Conservation (phyloP, 306 rosid species). For the Acacia confusa region DNA sequence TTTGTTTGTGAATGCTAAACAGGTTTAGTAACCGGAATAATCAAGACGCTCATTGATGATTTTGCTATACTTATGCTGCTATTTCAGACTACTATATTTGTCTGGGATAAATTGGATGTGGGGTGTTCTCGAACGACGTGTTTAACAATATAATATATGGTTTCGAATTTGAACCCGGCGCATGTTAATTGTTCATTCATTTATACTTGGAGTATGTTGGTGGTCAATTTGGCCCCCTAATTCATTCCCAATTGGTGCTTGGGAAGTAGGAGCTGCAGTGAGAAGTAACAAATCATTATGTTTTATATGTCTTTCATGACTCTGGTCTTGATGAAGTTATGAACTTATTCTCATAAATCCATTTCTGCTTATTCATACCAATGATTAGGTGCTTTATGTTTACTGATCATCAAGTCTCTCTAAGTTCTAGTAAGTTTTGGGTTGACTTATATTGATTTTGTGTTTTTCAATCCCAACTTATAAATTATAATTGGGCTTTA, state of each 20-base stretch:
- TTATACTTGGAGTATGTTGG: neutral
- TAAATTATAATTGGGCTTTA: neutral
- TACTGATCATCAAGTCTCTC: no score
- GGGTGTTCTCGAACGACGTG: no score
- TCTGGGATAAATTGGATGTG: no score
- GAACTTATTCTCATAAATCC: neutral
- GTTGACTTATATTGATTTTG: neutral
- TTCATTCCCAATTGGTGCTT: neutral
- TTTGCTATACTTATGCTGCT: neutral
- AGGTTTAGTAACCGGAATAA: neutral
- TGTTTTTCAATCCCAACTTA: neutral
- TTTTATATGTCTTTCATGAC: neutral
- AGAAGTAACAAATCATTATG: neutral
- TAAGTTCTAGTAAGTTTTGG: no score
- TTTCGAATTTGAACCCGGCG: neutral
- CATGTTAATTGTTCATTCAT: neutral
- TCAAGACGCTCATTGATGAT: neutral
- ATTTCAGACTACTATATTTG: no score
- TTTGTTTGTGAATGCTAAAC: conserved; percentile 2
- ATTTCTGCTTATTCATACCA: no score
- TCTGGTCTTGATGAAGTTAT: neutral
- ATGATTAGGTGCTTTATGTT: no score
- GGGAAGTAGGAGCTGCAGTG: neutral
- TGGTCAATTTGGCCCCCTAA: neutral
- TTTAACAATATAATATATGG: neutral